These are phyloP conservation scores for Schrenkiella parvula DNA, from an alignment of 345 rosid genomes.

Conservation along the genomic window DNA sequence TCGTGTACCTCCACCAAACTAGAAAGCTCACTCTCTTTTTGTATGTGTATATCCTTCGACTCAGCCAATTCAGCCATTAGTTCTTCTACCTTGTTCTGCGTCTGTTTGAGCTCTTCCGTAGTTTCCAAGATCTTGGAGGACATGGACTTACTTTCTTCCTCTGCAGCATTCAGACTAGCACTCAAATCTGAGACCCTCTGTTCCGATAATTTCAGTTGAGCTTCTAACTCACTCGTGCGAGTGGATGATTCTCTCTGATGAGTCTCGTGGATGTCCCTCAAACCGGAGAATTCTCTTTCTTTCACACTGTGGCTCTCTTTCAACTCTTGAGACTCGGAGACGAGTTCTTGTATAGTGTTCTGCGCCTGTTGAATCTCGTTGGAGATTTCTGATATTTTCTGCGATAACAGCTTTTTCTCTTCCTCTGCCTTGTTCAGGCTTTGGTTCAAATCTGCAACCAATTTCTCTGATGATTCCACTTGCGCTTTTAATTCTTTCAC, in stretches of 20 bases:
- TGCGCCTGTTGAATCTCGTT: constrained; percentile 49
- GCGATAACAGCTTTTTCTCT: constrained; percentile 53
- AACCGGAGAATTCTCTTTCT: constrained; percentile 46
- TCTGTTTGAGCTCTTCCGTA: constrained; percentile 47
- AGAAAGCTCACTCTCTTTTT: constrained; percentile 56
- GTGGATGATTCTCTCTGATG: constrained; percentile 51
- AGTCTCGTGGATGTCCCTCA: constrained; percentile 39
- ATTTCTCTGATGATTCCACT: constrained; percentile 54
- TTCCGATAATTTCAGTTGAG: constrained; percentile 38
- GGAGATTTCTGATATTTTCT: constrained; percentile 43
- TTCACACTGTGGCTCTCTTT: constrained; percentile 29
- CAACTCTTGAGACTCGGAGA: constrained; percentile 42
- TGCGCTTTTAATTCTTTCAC: constrained; percentile 21
- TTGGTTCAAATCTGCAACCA: constrained; percentile 46
- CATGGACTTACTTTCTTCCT: constrained; percentile 57
- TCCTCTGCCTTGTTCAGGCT: constrained; percentile 40
- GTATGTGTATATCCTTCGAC: constrained; percentile 39
- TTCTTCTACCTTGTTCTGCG: constrained; percentile 36
- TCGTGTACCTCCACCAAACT: constrained; percentile 48
- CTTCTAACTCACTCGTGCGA: constrained; percentile 19
- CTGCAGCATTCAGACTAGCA: constrained; percentile 38
- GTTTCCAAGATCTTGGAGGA: constrained; percentile 44
- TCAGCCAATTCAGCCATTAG: constrained; percentile 42
- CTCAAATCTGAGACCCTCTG: constrained; percentile 41
- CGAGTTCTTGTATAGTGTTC: constrained; percentile 37